phyloP scores from a whole-genome alignment of 805 yeast species.

The Starmerella kuoi region DNA sequence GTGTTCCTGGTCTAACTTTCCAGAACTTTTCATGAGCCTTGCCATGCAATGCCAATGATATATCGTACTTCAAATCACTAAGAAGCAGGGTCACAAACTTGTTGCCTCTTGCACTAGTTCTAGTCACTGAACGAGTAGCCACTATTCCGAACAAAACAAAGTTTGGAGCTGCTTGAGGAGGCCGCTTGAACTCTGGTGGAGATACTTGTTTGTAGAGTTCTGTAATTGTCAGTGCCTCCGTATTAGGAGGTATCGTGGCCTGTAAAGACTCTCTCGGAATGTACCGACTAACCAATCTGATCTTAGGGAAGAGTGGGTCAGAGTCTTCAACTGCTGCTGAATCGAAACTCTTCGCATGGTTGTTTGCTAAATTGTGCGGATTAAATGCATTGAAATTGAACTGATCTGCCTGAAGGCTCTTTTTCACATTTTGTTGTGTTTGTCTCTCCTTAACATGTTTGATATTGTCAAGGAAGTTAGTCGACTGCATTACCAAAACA shows the following conservation, averaged over 20 bases:
- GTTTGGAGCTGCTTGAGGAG: constrained; percentile 44
- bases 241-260: constrained; percentile 10
- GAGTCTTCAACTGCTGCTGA: background rate
- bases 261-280: constrained; percentile 6
- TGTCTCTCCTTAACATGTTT: background rate
- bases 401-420: background rate
- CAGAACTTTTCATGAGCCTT: constrained; percentile 57
- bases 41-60: constrained; percentile 55
- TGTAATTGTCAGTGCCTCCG: constrained; percentile 15
- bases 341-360: background rate
- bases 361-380: background rate
- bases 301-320: constrained; percentile 15
- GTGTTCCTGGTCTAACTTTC: constrained; percentile 62
- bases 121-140: constrained; percentile 42
- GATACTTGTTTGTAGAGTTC: constrained; percentile 33
- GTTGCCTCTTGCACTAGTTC: constrained; percentile 29
- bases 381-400: background rate
- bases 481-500: background rate
- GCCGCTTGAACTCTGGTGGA: constrained; percentile 60
- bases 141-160: constrained; percentile 74
- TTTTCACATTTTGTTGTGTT: background rate
- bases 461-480: background rate
- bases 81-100: constrained; percentile 52
- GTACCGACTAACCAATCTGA: constrained; percentile 16
- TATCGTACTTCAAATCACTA: constrained; percentile 52